Base-by-base conservation (phyloP, 1,139 yeast genomes). In the Saccharomycopsis hybrid region DNA sequence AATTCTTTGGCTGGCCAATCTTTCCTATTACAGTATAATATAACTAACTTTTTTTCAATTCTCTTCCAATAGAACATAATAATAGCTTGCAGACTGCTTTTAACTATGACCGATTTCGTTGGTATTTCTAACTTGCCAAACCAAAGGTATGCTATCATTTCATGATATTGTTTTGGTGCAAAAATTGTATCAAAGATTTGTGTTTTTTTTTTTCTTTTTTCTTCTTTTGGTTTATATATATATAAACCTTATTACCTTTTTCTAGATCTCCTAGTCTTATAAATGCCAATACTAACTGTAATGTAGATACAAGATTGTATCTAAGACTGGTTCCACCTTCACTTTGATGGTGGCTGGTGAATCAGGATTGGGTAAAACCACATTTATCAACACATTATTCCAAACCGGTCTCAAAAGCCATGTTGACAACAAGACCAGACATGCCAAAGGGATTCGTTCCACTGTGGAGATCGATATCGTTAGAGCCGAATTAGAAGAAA, bases 271-370 rank as follows among this genome's bases (percentile, higher is more conserved):
- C 18, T 18, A 4, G 11, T n/a, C 29, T 41, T 33, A 8, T 9
- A 9, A 35, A 43, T 9, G 9, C 35, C n/a, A 41, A 4, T 24
- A 27, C 36, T 30, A 36, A 44, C 46, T 9, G 5, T 24, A 5
- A 2, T 35, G n/a, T 52, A 81, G 89, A 65, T 88, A 87, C 71
- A 90, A 88, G 67, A 84, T 88, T 59, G 89, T 90, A 51, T 85
- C 95, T 57, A 85, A 86, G 60, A 77, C 82, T 57, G 98, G 97
- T 43, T 90, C 95, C 53, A 78, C 85, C 28, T 86, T 90, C 72
- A 92, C 97, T 48, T 61, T 92, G 58, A 88, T 92, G 97, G 84
- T 92, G 42, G 94, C 95, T 44, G 98, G 98, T 60, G 97, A 90
- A 68, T 82, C 92, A 52, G 97, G 97, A 4, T 73, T 89, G 49